A percentile compares a stretch with the other conserved stretches of the same genome.
phyloP scores from a whole-genome alignment of 768 basidiomycete species.

The Daedalea quercina region DNA sequence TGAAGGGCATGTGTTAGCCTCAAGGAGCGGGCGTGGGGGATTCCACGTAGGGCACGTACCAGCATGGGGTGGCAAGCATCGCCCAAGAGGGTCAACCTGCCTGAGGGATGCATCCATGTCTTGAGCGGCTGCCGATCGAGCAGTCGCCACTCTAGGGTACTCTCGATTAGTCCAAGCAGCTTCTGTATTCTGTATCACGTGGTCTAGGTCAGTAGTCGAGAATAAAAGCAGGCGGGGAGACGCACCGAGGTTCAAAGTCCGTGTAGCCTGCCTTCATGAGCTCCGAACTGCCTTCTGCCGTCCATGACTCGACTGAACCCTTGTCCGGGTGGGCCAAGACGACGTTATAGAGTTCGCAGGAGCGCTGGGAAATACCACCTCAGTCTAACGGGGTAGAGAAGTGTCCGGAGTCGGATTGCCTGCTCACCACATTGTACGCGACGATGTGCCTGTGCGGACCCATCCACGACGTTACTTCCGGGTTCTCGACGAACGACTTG shows the following conservation, averaged over 20 bases:
- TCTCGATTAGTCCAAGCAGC: slow-evolving; percentile 28
- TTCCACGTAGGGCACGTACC: slow-evolving; percentile 15
- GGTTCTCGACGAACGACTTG: slow-evolving; percentile 38
- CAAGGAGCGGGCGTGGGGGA: background rate
- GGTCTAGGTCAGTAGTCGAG: background rate
- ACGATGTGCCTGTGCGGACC: slow-evolving; percentile 43
- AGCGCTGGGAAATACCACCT: slow-evolving; percentile 17
- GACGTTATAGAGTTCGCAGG: slow-evolving; percentile 30
- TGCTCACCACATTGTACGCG: slow-evolving; percentile 36
- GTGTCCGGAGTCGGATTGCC: too few species aligned
- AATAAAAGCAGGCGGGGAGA: background rate
- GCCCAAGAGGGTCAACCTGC: slow-evolving; percentile 30
- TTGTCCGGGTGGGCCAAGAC: slow-evolving; percentile 33
- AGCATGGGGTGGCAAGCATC: slow-evolving; percentile 40
- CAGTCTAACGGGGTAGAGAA: background rate
- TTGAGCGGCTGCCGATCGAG: slow-evolving; percentile 35
- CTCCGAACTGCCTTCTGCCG: slow-evolving; percentile 34
- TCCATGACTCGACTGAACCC: slow-evolving; percentile 36
- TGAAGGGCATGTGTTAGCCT: slow-evolving; percentile 2
- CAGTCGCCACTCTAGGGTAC: slow-evolving; percentile 36
- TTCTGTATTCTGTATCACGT: slow-evolving; percentile 25
- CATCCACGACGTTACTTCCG: slow-evolving; percentile 56
- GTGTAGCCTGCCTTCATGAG: slow-evolving; percentile 36
- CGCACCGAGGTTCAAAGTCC: slow-evolving; percentile 35
- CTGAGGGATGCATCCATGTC: slow-evolving; percentile 31